Evolutionary conservation across 352 stramenopile genomes (phyloP), one percentile per base, ranked within the genome.

Genomic region (Globisporangium alternatum): DNA sequence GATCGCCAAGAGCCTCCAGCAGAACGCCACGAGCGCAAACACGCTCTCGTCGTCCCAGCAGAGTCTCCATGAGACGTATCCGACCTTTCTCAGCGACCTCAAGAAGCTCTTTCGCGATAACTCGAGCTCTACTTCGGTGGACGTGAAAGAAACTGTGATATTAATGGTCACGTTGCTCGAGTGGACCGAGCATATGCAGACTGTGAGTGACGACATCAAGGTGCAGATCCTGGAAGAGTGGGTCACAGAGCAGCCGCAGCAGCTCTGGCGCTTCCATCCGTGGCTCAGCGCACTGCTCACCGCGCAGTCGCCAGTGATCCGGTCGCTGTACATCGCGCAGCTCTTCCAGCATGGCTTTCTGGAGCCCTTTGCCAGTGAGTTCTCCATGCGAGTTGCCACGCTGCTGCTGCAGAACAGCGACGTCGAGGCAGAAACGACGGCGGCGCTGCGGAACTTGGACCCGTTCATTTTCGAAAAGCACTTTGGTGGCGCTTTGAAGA

Each of bases 1-100:
- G 1, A 63, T 86, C 49, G 78, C 71, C 15, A 73, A 74, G 35
- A 72, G 69, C 2, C 64, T 86, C 19, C 74, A 84, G 44, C 67
- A 68, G 33, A 84, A 83, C 64, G 69, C 67, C 33, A 56, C 80
- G 19, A 72, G 76, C 64, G 74, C 74, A 44, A 71, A 68, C 37
- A 47, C 25, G n/a, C 31, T 44, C 30, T 47, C 15, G 8, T 43
- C 51, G 66, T 65, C 28, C 39, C 64, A 31, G 19, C 59, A 7
- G 52, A 72, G 15, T 31, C 33, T 47, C 17, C 43, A 53, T 5
- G 54, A 75, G 28, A 66, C 61, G 10, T 83, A 81, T 28, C 17
- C 43, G 5, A 44, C 21, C 8, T 82, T 83, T 53, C 47, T 86
- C 43, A 28, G 30, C 9, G 22, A 60, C 2, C 19, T 48, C 33